Conservation (phyloP, 495 filamentous ascomycete species). For the Penicillium maclennaniae region DNA sequence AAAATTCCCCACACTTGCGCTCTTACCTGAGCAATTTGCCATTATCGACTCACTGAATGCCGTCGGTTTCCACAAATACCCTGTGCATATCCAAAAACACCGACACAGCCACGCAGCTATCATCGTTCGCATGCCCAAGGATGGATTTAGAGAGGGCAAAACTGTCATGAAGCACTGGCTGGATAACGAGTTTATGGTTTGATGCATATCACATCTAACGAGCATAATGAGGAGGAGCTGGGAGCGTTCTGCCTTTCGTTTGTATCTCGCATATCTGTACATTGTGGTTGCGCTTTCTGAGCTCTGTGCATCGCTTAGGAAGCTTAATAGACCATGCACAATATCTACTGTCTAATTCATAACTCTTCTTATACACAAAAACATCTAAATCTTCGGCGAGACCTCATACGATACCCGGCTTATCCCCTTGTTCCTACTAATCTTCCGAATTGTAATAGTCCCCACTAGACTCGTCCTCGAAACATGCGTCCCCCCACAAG, state of each 20-base stretch:
- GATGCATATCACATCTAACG: neutral
- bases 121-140: slow-evolving; percentile 64
- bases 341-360: neutral
- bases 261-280: too few species aligned
- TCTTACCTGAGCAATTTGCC: slow-evolving; percentile 73
- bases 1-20: slow-evolving; percentile 56
- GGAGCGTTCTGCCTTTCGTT: neutral
- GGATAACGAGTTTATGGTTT: slow-evolving; percentile 67
- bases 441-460: slow-evolving; percentile 55
- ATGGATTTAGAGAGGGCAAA: slow-evolving; percentile 68
- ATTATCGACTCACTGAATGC: slow-evolving; percentile 76
- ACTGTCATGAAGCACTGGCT: slow-evolving; percentile 81
- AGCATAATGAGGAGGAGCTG: neutral
- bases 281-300: too few species aligned
- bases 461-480: slow-evolving; percentile 48
- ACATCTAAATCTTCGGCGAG: neutral
- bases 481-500: slow-evolving; percentile 65
- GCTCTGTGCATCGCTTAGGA: neutral
- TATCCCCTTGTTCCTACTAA: slow-evolving; percentile 54
- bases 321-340: neutral
- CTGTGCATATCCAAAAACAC: slow-evolving; percentile 78
- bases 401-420: slow-evolving; percentile 55
- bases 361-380: neutral
- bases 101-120: slow-evolving; percentile 87
- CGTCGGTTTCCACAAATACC: slow-evolving; percentile 76